Base-by-base conservation (phyloP, 1,284 basidiomycete genomes). In the Pseudozyma hubeiensis region DNA sequence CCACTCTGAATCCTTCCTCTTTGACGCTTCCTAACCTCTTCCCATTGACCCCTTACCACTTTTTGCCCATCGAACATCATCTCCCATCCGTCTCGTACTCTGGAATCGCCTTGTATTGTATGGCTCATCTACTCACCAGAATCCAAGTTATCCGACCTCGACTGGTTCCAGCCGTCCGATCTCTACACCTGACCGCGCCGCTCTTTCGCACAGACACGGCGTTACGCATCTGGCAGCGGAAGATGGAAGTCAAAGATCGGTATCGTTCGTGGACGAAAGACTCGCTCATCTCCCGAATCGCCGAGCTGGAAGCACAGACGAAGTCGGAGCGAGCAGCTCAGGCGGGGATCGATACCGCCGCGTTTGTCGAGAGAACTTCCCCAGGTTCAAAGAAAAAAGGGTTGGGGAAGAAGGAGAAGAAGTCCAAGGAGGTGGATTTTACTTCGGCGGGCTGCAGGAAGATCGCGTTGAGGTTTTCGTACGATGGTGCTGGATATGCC, bases 401-500 rank as follows among this genome's bases (percentile, higher is more conserved):
- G 5, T 58, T 60, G 19, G 56, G 48, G 33, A 65, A 68, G 52
- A 63, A 53, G 24, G 53, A 65, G 37, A 71, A 74, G 52, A 57
- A 56, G 31, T 54, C 66, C 1, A 64, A 75, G 16, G 53, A 55
- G 10, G 91, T 92, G 83, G 86, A 90, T 73, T 92, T 94, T 81
- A 84, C 88, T n/a, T 85, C 87, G 3, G 88, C 93, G 29, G 76
- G 91, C 3, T 88, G 88, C 43, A 90, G 93, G 62, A 97, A 97
- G 85, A 93, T 98, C 64, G 95, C 95, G 0, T 86, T 97, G 57
- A 91, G 93, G 75, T 93, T 97, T 81, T 91, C 91, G 76, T 99
- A 98, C 84, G 90, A 93, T 53, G 97, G 97, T 7, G 92, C 90
- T 87, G 90, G 92, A 33, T 98, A 97, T 81, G 91, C 91, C 45